Conservation (phyloP, 352 stramenopile species). For the Phytophthora chlamydospora region DNA sequence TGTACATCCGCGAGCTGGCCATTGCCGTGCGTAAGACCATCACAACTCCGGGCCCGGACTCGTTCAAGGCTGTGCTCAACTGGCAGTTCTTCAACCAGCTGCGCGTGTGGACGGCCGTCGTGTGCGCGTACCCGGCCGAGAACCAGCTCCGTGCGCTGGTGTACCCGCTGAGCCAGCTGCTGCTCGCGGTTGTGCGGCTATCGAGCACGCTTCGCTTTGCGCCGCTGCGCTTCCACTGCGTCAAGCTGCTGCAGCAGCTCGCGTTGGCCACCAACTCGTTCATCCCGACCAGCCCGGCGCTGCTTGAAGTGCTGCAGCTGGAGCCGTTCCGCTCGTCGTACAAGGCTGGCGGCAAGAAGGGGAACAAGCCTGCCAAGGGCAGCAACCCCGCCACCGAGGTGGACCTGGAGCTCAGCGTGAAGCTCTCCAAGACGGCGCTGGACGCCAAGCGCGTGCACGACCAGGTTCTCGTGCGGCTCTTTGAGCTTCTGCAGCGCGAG, state of each 20-base stretch:
- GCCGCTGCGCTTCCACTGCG: slow-evolving; percentile 96
- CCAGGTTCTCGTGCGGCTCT: slow-evolving; percentile 90
- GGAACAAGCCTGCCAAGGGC: slow-evolving; percentile 23
- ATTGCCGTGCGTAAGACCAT: slow-evolving; percentile 97
- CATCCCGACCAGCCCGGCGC: slow-evolving; percentile 93
- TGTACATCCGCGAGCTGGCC: slow-evolving; percentile 99
- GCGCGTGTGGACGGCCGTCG: slow-evolving; percentile 96
- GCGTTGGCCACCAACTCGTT: slow-evolving; percentile 94
- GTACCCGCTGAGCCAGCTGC: slow-evolving; percentile 95
- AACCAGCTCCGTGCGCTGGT: slow-evolving; percentile 92
- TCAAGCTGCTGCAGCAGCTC: slow-evolving; percentile 96
- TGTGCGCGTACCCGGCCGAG: slow-evolving; percentile 88
- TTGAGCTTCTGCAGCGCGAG: slow-evolving; percentile 95
- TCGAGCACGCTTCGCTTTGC: slow-evolving; percentile 83
- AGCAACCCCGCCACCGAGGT: slow-evolving; percentile 52
- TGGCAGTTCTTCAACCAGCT: slow-evolving; percentile 99
- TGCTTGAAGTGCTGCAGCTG: slow-evolving; percentile 95
- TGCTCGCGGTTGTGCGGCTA: slow-evolving; percentile 79
- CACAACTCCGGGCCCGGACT: slow-evolving; percentile 92
- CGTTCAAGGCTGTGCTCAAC: slow-evolving; percentile 91
- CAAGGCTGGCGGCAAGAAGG: slow-evolving; percentile 57
- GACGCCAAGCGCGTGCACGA: slow-evolving; percentile 90
- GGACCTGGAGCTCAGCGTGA: slow-evolving; percentile 87
- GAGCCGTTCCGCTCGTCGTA: slow-evolving; percentile 91
- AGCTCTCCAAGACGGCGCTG: slow-evolving; percentile 92